Percentiles rank a stretch among this genome's conserved stretches.
These are phyloP conservation scores for Boletus reticuloceps DNA, from an alignment of 768 basidiomycete genomes.

Conservation along the genomic window DNA sequence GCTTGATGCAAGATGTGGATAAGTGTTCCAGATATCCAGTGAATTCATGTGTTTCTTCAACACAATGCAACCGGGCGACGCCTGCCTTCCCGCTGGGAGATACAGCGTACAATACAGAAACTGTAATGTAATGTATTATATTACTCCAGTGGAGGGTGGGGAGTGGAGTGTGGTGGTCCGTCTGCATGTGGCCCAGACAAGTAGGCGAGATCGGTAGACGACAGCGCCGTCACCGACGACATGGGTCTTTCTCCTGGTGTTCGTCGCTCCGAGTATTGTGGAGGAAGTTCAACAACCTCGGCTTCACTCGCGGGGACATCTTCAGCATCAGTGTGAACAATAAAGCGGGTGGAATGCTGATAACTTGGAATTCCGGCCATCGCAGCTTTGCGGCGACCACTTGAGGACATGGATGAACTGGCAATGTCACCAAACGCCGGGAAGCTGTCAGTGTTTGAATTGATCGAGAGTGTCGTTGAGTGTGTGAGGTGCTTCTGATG, in stretches of 20 bases:
- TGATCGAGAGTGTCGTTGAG: constrained; percentile 14
- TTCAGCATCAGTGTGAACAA: constrained; percentile 69
- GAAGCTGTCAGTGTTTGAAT: constrained; percentile 21
- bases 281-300: constrained; percentile 71
- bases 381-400: constrained; percentile 51
- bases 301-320: constrained; percentile 48
- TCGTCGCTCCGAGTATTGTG: constrained; percentile 61
- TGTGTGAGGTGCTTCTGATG: constrained; percentile 6
- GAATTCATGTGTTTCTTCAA: neutral
- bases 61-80: neutral
- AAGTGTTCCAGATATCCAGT: constrained; percentile 5
- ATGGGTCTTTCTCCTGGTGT: constrained; percentile 10
- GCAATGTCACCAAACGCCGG: constrained; percentile 17
- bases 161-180: neutral
- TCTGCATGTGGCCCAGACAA: constrained; percentile 6
- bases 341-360: constrained; percentile 48
- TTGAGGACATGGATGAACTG: constrained; percentile 33
- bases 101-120: neutral
- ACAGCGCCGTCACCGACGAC: constrained; percentile 7
- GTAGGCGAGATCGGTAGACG: constrained; percentile 12
- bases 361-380: constrained; percentile 47
- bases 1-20: neutral
- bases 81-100: neutral
- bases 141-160: constrained; percentile 14
- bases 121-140: neutral